phyloP scores from a whole-genome alignment of 2,329 filamentous ascomycete genomes.

The Cladosporium velox region DNA sequence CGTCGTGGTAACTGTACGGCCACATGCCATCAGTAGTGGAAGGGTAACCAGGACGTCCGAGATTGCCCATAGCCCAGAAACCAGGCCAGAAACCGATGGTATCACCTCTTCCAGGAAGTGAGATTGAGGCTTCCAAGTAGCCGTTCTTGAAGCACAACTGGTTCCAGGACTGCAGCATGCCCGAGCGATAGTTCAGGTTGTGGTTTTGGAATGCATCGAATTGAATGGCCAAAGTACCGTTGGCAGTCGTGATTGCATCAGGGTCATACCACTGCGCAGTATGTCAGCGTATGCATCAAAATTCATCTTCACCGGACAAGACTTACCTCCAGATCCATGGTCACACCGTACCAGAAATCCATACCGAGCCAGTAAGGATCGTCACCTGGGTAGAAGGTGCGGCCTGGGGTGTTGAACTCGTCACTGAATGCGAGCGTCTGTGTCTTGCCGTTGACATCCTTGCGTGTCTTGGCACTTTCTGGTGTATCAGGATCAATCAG shows the following conservation, averaged over 20 bases:
- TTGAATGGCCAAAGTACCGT: constrained; percentile 49
- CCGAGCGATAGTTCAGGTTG: constrained; percentile 50
- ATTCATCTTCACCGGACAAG: not conserved
- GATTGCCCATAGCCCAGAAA: constrained; percentile 57
- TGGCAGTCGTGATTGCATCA: constrained; percentile 53
- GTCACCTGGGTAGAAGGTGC: constrained; percentile 59
- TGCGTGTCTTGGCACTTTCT: constrained; percentile 46
- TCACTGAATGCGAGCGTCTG: constrained; percentile 58
- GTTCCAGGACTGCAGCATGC: constrained; percentile 57
- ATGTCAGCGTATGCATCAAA: not conserved
- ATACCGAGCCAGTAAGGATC: constrained; percentile 57
- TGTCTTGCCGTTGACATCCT: constrained; percentile 48
- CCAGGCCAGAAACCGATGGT: constrained; percentile 56
- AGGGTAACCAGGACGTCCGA: constrained; percentile 55
- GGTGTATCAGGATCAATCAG: constrained; percentile 58
- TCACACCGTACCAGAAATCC: constrained; percentile 58
- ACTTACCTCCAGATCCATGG: constrained; percentile 47
- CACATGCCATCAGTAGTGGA: constrained; percentile 57
- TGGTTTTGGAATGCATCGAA: constrained; percentile 52
- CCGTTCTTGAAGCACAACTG: constrained; percentile 58
- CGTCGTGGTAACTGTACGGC: constrained; percentile 56
- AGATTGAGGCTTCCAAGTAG: constrained; percentile 55
- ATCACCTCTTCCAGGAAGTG: constrained; percentile 53
- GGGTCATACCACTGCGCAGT: constrained; percentile 49
- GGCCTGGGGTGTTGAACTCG: constrained; percentile 56